Conservation (phyloP, 148 eudicot genomes). For the Rhododendron vialii region DNA sequence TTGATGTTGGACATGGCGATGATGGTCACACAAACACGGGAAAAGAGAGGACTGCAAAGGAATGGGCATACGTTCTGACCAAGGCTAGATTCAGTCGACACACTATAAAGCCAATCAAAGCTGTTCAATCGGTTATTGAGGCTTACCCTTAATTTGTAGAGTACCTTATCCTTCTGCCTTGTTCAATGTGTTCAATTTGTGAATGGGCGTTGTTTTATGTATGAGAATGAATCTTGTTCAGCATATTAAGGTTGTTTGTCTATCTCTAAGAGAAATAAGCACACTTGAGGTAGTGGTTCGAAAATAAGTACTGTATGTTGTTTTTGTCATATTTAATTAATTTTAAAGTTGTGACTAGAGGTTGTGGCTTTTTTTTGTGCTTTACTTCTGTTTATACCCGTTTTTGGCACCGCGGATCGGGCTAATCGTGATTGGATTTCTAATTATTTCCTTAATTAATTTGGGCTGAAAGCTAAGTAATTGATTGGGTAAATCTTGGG, state of each 20-base stretch:
- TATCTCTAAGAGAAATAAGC: neutral
- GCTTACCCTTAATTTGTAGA: slow-evolving; percentile 38
- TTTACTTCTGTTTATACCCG: too few relatives aligned
- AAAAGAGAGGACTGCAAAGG: slow-evolving; percentile 59
- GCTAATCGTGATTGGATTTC: too few relatives aligned
- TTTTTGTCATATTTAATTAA: too few relatives aligned
- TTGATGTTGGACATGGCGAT: slow-evolving; percentile 69
- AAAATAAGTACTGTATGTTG: too few relatives aligned
- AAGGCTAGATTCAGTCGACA: slow-evolving; percentile 44
- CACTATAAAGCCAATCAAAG: slow-evolving; percentile 36
- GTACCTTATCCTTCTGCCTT: neutral
- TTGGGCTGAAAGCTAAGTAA: too few relatives aligned
- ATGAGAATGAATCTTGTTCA: neutral
- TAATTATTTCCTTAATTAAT: too few relatives aligned
- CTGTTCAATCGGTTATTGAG: slow-evolving; percentile 45
- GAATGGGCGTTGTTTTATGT: too few relatives aligned
- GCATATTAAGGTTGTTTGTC: neutral
- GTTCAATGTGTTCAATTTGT: neutral
- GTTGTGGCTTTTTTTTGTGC: too few relatives aligned
- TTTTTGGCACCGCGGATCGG: too few relatives aligned
- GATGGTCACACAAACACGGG: slow-evolving; percentile 79
- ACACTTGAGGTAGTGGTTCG: neutral
- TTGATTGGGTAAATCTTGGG: too few relatives aligned
- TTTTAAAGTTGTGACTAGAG: too few relatives aligned
- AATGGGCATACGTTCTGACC: slow-evolving; percentile 45